Evolutionary conservation across 306 rosid species (phyloP).

Genomic region (Vigna unguiculata): DNA sequence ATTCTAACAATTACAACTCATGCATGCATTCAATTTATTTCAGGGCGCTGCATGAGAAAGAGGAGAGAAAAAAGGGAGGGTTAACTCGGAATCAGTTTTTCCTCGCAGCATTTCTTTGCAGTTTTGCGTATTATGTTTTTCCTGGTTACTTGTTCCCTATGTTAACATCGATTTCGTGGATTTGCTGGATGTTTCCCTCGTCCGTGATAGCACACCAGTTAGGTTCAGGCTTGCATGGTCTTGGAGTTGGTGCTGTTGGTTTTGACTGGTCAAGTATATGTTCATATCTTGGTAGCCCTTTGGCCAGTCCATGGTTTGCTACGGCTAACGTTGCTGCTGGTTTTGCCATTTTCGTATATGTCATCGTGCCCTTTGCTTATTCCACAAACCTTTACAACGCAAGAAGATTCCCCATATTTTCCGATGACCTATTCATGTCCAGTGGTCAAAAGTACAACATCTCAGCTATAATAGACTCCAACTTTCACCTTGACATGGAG

Average conservation of each 20-base stretch:
- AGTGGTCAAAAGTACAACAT: conserved; percentile 72
- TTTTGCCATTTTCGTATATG: conserved; percentile 63
- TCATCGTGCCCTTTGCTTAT: conserved; percentile 67
- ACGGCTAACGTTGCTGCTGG: conserved; percentile 83
- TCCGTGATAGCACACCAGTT: conserved; percentile 74
- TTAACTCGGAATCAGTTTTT: conserved; percentile 74
- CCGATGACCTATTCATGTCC: conserved; percentile 72
- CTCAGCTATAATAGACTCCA: conserved; percentile 68
- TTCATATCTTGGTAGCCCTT: conserved; percentile 82
- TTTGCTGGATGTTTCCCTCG: conserved; percentile 80
- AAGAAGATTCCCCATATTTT: conserved; percentile 77
- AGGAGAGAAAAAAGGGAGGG: conserved; percentile 63
- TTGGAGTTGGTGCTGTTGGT: conserved; percentile 77
- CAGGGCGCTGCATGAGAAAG: conserved; percentile 87
- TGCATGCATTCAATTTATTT: conserved; percentile 27
- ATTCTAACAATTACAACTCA: too few relatives aligned
- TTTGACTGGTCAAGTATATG: conserved; percentile 82
- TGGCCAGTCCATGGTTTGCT: conserved; percentile 96
- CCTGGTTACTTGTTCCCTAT: conserved; percentile 83
- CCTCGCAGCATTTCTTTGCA: conserved; percentile 68
- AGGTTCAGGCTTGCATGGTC: conserved; percentile 84
- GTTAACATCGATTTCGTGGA: conserved; percentile 77
- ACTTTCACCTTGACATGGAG: conserved; percentile 65
- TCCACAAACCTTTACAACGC: conserved; percentile 68
- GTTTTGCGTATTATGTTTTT: conserved; percentile 78